Conservation (phyloP, 257 asterid genomes). For the Buddleja alternifolia region DNA sequence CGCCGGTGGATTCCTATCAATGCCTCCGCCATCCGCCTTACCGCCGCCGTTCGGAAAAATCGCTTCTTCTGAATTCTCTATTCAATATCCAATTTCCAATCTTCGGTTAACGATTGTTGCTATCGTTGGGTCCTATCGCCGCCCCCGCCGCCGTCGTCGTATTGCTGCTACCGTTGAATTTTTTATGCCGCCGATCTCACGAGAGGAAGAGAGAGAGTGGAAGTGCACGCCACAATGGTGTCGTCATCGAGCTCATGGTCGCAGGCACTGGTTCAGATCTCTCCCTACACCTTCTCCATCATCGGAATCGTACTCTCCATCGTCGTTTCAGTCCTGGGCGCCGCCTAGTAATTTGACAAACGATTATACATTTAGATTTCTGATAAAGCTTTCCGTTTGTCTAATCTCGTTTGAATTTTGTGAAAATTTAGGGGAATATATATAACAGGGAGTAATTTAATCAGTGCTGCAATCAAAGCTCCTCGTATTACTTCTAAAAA, state of each 20-base stretch:
- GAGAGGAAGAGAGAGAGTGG: too few species aligned
- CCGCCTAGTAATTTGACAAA: conserved; percentile 91
- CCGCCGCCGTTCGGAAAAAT: too few species aligned
- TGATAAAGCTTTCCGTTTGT: neutral
- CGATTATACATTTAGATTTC: neutral
- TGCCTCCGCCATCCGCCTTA: too few species aligned
- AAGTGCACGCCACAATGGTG: conserved; percentile 70
- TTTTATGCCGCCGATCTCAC: conserved; percentile 33
- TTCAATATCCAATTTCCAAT: too few species aligned
- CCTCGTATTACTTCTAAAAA: conserved; percentile 85
- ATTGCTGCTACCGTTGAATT: too few species aligned
- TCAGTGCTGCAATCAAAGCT: conserved; percentile 83
- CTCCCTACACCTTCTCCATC: conserved; percentile 95
- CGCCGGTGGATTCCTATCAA: too few species aligned
- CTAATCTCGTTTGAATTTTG: conserved; percentile 15
- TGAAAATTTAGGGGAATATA: conserved; percentile 65
- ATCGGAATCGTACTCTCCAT: conserved; percentile 89
- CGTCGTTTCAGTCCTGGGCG: conserved; percentile 98
- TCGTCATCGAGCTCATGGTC: conserved; percentile 85
- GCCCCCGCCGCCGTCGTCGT: too few species aligned
- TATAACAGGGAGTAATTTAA: conserved; percentile 80
- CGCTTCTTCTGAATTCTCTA: too few species aligned
- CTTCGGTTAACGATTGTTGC: too few species aligned
- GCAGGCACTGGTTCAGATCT: conserved; percentile 81
- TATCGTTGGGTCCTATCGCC: too few species aligned